A percentile compares a stretch with the other conserved stretches of the same genome.
phyloP scores from a whole-genome alignment of 495 filamentous ascomycete species.

The Aspergillus baeticus region DNA sequence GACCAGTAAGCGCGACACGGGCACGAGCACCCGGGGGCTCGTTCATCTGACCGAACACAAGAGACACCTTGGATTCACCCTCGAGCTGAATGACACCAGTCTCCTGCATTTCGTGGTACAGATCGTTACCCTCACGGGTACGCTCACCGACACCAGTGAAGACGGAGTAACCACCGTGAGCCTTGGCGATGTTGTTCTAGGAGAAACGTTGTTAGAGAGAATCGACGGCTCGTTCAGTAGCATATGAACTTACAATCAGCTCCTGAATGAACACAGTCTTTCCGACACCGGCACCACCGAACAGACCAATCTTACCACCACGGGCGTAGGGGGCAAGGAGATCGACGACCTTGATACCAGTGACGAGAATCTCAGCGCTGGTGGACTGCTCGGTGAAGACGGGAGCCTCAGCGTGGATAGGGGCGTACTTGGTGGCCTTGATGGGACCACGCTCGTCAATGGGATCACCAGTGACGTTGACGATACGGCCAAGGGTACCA shows the following conservation, averaged over 20 bases:
- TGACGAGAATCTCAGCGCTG: slow-evolving; percentile 91
- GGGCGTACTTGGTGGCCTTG: slow-evolving; percentile 80
- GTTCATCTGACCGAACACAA: slow-evolving; percentile 99
- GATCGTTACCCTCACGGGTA: slow-evolving; percentile 99
- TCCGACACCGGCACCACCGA: slow-evolving; percentile 99
- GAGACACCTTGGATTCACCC: slow-evolving; percentile 97
- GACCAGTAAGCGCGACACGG: slow-evolving; percentile 96
- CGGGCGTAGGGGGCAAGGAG: slow-evolving; percentile 97
- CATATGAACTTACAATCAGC: slow-evolving; percentile 66
- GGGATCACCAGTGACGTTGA: slow-evolving; percentile 99
- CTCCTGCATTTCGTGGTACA: slow-evolving; percentile 99
- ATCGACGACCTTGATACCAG: slow-evolving; percentile 99
- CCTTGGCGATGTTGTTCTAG: slow-evolving; percentile 99
- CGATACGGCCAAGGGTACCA: slow-evolving; percentile 96
- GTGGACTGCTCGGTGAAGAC: slow-evolving; percentile 93
- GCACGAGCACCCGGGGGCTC: slow-evolving; percentile 99
- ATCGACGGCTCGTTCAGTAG: not conserved
- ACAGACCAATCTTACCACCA: slow-evolving; percentile 99
- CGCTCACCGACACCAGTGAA: slow-evolving; percentile 99
- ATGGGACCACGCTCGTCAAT: slow-evolving; percentile 99
- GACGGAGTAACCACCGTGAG: slow-evolving; percentile 99
- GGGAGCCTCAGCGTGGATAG: slow-evolving; percentile 94
- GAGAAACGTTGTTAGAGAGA: slow-evolving; percentile 11
- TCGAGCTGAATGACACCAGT: slow-evolving; percentile 99
- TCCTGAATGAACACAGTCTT: slow-evolving; percentile 99